Conservation (phyloP, 495 filamentous ascomycete species). For the Pyronema domesticum region DNA sequence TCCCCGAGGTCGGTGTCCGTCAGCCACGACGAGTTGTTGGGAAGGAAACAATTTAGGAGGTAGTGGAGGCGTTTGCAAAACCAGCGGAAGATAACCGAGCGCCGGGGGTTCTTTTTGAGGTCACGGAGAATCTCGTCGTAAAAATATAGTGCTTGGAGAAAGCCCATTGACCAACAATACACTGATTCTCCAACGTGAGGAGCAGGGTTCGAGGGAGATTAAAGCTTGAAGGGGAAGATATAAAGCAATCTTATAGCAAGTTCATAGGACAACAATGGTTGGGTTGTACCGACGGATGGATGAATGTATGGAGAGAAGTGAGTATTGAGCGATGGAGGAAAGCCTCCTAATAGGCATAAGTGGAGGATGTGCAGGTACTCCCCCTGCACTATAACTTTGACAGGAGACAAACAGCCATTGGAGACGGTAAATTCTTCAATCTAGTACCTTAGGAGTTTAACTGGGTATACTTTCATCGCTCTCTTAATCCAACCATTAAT, state of each 20-base stretch:
- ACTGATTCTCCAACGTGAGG: neutral
- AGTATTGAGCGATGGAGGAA: no score
- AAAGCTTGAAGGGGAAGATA: neutral
- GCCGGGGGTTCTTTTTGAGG: neutral
- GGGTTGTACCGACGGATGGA: no score
- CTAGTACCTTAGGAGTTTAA: no score
- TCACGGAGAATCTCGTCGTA: neutral
- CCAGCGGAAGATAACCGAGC: neutral
- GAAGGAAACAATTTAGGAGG: neutral
- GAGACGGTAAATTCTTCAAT: no score
- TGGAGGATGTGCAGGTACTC: no score
- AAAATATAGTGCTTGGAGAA: neutral
- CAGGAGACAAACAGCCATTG: no score
- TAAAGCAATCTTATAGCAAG: neutral
- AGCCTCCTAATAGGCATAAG: no score
- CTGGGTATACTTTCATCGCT: no score
- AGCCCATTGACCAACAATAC: neutral
- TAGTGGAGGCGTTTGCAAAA: neutral
- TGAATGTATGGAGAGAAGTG: no score
- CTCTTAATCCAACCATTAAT: neutral
- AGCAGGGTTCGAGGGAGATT: neutral
- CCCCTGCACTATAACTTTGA: no score
- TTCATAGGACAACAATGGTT: no score
- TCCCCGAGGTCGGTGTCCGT: conserved; percentile 1
- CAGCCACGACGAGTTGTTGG: neutral